Conservation (phyloP, 139 green algal species). For the Dunaliella sp. region DNA sequence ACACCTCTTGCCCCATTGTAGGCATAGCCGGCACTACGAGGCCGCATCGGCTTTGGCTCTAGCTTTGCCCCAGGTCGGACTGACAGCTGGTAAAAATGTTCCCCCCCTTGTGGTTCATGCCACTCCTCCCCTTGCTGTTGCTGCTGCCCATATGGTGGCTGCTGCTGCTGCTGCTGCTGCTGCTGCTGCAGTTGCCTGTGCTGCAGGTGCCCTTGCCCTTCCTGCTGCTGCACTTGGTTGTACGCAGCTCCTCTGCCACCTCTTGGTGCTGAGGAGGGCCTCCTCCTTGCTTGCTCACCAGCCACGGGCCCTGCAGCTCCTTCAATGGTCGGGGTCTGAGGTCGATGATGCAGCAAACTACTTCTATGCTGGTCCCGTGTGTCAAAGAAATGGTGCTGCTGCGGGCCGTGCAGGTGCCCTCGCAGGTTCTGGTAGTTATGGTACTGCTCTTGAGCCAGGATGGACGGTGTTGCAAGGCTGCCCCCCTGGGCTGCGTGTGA, state of each 20-base stretch:
- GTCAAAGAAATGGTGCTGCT: neutral
- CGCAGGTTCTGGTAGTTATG: neutral
- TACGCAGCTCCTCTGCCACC: neutral
- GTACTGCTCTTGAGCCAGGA: neutral
- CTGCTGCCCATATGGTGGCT: too few species aligned
- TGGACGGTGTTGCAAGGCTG: neutral
- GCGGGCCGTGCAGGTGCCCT: neutral
- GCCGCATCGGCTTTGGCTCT: neutral
- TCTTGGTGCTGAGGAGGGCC: neutral
- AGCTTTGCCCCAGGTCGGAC: neutral
- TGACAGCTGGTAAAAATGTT: neutral
- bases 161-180: neutral
- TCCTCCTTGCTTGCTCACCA: too few species aligned
- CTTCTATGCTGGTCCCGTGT: too few species aligned
- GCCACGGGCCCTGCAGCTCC: too few species aligned
- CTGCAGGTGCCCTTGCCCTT: neutral
- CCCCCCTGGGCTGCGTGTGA: neutral
- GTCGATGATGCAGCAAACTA: too few species aligned
- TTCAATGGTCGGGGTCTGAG: too few species aligned
- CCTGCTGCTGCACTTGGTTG: neutral
- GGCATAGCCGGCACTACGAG: neutral
- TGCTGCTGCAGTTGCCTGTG: neutral
- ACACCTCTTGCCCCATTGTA: neutral
- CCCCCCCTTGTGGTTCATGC: too few species aligned
- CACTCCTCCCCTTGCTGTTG: too few species aligned